Evolutionary conservation across 345 rosid genomes (phyloP).

Genomic region (Linum trigynum): DNA sequence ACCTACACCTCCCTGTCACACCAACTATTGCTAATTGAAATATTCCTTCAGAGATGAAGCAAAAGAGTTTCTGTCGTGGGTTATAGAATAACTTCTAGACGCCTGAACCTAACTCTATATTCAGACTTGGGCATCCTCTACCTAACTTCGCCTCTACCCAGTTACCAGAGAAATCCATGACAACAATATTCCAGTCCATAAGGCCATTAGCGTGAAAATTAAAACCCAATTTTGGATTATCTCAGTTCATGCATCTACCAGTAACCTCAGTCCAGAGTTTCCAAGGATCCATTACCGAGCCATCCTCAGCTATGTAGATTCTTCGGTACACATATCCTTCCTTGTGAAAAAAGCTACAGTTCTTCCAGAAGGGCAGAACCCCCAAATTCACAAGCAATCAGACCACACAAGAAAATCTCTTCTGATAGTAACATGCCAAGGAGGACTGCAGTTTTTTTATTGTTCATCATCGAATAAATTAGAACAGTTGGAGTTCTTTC

Average conservation of each 20-base stretch:
- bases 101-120: not conserved
- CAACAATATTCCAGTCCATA: not conserved
- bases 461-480: not conserved
- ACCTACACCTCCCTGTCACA: not conserved
- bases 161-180: not conserved
- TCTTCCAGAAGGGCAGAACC: too few species aligned
- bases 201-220: too few species aligned
- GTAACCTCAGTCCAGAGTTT: not conserved
- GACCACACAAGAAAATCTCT: not conserved
- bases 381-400: not conserved
- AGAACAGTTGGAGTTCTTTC: not conserved
- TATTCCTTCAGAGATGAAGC: not conserved
- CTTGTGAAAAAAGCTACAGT: not conserved
- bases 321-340: not conserved
- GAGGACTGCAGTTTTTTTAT: not conserved
- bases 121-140: not conserved
- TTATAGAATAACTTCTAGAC: not conserved
- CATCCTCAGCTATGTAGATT: not conserved
- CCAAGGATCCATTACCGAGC: not conserved
- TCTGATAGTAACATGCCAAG: not conserved
- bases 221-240: too few species aligned
- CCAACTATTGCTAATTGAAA: not conserved
- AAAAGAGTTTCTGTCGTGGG: not conserved
- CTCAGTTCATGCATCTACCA: not conserved
- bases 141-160: not conserved